Percentiles rank a stretch among this genome's conserved stretches.
These are phyloP conservation scores for Linum lewisii DNA, from an alignment of 345 rosid genomes.

Conservation along the genomic window DNA sequence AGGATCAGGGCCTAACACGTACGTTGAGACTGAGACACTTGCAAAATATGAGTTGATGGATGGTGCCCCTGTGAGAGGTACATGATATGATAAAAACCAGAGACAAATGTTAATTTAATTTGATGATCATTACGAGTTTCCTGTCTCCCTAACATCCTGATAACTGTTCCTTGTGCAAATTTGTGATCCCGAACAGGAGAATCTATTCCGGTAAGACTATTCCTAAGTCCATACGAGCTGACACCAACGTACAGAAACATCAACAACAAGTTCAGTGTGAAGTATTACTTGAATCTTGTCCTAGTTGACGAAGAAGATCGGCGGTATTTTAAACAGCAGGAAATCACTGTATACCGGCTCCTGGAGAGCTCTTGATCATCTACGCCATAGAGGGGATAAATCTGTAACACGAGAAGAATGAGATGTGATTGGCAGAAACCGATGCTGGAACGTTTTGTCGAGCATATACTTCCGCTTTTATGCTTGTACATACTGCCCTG, in stretches of 20 bases:
- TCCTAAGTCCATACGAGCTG: slow-evolving; percentile 8
- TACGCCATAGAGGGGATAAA: neutral
- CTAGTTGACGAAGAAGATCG: slow-evolving; percentile 9
- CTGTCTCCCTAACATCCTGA: neutral
- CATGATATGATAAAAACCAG: neutral
- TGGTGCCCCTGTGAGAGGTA: slow-evolving; percentile 11
- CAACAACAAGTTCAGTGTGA: slow-evolving; percentile 11
- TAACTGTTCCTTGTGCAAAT: neutral
- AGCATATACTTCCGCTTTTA: no score
- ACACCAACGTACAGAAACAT: slow-evolving; percentile 8
- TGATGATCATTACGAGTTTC: neutral
- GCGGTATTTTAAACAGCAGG: slow-evolving; percentile 10
- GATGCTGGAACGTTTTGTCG: no score
- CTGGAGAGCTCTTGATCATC: slow-evolving; percentile 4
- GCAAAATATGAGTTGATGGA: slow-evolving; percentile 12
- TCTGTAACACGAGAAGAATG: neutral
- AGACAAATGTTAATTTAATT: neutral
- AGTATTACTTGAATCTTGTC: slow-evolving; percentile 9
- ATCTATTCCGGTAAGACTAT: slow-evolving; percentile 8
- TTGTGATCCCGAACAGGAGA: neutral
- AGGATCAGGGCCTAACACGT: slow-evolving; percentile 10
- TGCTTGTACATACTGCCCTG: no score
- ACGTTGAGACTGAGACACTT: slow-evolving; percentile 9
- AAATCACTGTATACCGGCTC: slow-evolving; percentile 4
- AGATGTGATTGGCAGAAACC: no score